Base-by-base conservation (phyloP, 139 green algal genomes). In the Diplosphaera chodatii region DNA sequence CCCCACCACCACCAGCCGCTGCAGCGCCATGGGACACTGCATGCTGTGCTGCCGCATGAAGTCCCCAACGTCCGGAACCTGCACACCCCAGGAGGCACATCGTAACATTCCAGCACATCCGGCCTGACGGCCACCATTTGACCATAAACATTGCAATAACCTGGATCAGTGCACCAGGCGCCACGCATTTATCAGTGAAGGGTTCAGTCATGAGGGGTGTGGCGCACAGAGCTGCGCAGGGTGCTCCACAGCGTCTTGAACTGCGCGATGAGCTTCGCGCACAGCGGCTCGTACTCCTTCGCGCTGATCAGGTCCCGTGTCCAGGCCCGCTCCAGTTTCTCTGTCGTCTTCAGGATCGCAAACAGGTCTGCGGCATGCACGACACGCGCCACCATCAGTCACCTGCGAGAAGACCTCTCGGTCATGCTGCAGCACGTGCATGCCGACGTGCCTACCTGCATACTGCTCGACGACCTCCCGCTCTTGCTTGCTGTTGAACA, bases 31-130 rank as follows among this genome's bases (percentile, higher is more conserved):
- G 20, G 93, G 93, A 78, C 93, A 98, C 74, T 97, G 90, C 93
- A 98, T 94, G 81, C 94, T 94, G 85, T 97, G 93, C 20, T 91
- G 78, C 4, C 68, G 55, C 83, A 96, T 93, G 80, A 98, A 98
- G 5, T 76, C 63, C 80, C 96, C 81, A 27, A 97, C 84, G 76
- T 95, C 89, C 16, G 91, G 92, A 27, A 97, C 89, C 89, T 93
- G 80, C 30, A 70, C 4, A 48, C 8, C 8, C 37, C 6, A 6
- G 10, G 37, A 6, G 37, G 37, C 37, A 48, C 8, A 10, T 48
- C 10, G n/a, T n/a, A n/a, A 48, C 37, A 10, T 20, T 6, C 37
- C 37, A 48, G 37, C 37, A 48, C 6, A 48, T 10, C 37, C 37
- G 8, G 37, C 8, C 6, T 48, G 37, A 48, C 37, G n/a, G n/a